Evolutionary conservation across 306 rosid species (phyloP).

Genomic region (Rosa multiflora): DNA sequence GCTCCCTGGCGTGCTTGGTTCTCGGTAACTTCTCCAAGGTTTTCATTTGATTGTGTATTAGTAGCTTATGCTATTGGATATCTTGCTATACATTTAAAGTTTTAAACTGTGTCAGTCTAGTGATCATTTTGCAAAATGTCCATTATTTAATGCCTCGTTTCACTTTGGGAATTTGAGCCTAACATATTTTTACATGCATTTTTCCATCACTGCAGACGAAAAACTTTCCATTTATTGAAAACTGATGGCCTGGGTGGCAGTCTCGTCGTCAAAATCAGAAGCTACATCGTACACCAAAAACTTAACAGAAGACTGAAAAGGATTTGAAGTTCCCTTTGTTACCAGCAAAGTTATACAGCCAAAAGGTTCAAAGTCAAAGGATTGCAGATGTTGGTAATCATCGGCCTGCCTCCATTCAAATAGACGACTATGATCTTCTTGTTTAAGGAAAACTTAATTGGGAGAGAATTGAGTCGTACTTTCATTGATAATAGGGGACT

Average conservation of each 20-base stretch:
- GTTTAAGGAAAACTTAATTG: too few species aligned
- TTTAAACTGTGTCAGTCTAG: background rate
- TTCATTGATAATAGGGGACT: too few species aligned
- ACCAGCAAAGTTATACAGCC: background rate
- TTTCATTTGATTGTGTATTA: background rate
- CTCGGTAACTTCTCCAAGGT: background rate
- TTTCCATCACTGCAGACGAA: background rate
- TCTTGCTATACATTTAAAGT: background rate
- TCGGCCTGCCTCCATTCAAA: background rate
- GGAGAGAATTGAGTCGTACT: too few species aligned
- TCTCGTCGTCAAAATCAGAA: background rate
- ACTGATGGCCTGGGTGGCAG: background rate
- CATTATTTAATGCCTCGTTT: background rate
- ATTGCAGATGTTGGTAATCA: background rate
- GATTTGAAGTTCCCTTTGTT: background rate
- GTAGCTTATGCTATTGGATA: background rate
- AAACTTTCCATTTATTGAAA: background rate
- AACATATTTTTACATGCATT: background rate
- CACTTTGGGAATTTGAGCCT: background rate
- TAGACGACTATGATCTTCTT: background rate
- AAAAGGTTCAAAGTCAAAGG: background rate
- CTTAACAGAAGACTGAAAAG: background rate
- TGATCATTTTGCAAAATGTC: background rate
- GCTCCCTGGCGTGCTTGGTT: too few species aligned
- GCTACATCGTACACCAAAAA: background rate